These are phyloP conservation scores for Nicotiana paniculata DNA, from an alignment of 257 asterid genomes.

Conservation along the genomic window DNA sequence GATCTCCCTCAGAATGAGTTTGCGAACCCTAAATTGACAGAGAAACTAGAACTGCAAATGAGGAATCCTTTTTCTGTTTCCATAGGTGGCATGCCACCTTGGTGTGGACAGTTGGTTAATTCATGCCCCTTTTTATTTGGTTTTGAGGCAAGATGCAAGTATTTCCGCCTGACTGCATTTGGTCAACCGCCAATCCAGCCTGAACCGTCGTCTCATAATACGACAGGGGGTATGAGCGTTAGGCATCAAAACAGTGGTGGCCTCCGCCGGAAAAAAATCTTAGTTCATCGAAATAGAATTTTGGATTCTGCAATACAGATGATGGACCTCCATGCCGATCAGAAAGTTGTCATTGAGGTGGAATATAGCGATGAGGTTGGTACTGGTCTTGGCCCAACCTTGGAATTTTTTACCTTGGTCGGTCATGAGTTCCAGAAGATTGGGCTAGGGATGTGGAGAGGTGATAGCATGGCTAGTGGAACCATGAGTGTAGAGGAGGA, in stretches of 20 bases:
- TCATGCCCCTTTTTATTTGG: slow-evolving; percentile 75
- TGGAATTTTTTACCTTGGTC: slow-evolving; percentile 85
- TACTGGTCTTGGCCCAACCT: slow-evolving; percentile 93
- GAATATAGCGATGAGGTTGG: slow-evolving; percentile 94
- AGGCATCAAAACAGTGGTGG: slow-evolving; percentile 45
- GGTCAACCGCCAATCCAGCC: slow-evolving; percentile 39
- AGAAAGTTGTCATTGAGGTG: slow-evolving; percentile 72
- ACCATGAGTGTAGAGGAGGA: slow-evolving; percentile 26
- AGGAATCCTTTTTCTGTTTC: slow-evolving; percentile 64
- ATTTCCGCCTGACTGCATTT: slow-evolving; percentile 61
- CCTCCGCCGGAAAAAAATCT: slow-evolving; percentile 54
- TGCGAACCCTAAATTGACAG: slow-evolving; percentile 69
- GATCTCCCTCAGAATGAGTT: slow-evolving; percentile 62
- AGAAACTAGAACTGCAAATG: slow-evolving; percentile 89
- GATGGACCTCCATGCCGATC: slow-evolving; percentile 63
- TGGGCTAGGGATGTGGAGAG: slow-evolving; percentile 92
- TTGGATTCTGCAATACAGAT: slow-evolving; percentile 72
- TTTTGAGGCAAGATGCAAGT: slow-evolving; percentile 81
- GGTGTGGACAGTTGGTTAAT: slow-evolving; percentile 78
- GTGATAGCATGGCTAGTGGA: slow-evolving; percentile 33
- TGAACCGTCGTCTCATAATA: slow-evolving; percentile 26
- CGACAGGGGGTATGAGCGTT: slow-evolving; percentile 31
- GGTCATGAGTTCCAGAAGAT: slow-evolving; percentile 78
- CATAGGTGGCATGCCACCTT: slow-evolving; percentile 76
- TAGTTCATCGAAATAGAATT: slow-evolving; percentile 67